phyloP scores from a whole-genome alignment of 1,139 yeast species.

The Meyerozyma athensensis region DNA sequence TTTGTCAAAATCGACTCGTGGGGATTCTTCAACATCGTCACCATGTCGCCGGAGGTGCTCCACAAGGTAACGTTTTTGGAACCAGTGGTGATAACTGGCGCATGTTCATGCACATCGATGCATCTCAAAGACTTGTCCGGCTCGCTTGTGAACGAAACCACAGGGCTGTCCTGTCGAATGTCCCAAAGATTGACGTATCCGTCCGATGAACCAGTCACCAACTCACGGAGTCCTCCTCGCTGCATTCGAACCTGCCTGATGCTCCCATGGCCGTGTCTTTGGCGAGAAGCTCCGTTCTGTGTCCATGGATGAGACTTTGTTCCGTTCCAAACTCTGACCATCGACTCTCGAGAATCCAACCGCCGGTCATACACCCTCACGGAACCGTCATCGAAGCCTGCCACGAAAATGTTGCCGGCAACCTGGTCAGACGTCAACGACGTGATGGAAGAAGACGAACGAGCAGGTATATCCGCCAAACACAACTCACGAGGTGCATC shows the following conservation, averaged over 20 bases:
- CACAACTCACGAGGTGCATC: conserved; percentile 94
- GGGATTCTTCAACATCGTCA: conserved; percentile 60
- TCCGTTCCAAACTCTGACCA: conserved; percentile 72
- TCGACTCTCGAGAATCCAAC: conserved; percentile 75
- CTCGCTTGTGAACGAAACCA: conserved; percentile 53
- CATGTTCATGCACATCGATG: conserved; percentile 89
- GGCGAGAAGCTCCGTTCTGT: neutral
- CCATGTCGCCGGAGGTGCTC: conserved; percentile 78
- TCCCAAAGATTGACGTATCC: conserved; percentile 92
- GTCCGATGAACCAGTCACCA: conserved; percentile 77
- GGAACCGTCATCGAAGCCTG: conserved; percentile 93
- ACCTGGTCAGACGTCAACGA: conserved; percentile 92
- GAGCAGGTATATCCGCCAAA: conserved; percentile 81
- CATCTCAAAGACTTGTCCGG: conserved; percentile 66
- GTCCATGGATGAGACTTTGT: conserved; percentile 21
- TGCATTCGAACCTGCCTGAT: conserved; percentile 89
- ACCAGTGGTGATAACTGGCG: conserved; percentile 88
- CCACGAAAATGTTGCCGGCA: conserved; percentile 85
- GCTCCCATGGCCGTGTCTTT: conserved; percentile 44
- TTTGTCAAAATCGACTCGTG: conserved; percentile 40
- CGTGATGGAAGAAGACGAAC: conserved; percentile 86
- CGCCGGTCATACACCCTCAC: conserved; percentile 88
- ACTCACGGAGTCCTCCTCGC: conserved; percentile 91
- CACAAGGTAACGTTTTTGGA: conserved; percentile 77
- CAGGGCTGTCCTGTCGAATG: conserved; percentile 69